Base-by-base conservation (phyloP, 2,329 filamentous ascomycete genomes). In the Bipolaris victoriae region DNA sequence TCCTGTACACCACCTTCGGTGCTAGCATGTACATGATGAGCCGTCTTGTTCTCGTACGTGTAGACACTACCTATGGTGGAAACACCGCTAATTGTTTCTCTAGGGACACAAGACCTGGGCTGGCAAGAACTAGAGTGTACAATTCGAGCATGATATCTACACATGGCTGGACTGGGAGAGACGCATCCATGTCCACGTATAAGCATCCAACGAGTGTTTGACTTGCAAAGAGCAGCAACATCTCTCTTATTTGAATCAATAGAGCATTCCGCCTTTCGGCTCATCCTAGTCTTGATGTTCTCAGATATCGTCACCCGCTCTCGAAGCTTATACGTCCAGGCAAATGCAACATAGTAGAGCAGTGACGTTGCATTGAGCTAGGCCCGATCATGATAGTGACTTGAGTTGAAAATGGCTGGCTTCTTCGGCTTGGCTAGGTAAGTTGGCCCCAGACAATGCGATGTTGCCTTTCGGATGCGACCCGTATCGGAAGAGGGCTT, bases 71-170 rank as follows among this genome's bases (percentile, higher is more conserved):
- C 10, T n/a, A 44, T 15, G n/a, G n/a, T 10, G 13, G 9, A 37
- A 22, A 3, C 22, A n/a, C 9, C 35, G 15, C 47, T 53, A 35
- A 64, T 60, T 37, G 58, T 47, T 10, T 13, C 49, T 15, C 1
- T 48, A 79, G 62, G 90, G 90, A 72, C 86, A 93, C 84, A 93
- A 92, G 85, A 91, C 88, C 61, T 92, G 88, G 87, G 90, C 68
- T 43, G 69, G 73, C 62, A 75, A 77, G 69, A 72, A 73, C 65
- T 76, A 76, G 61, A 50, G 13, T 31, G 35, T 48, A 20, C 43
- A 47, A 7, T 13, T 57, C 47, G 20, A 52, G 49, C 29, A 52
- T 52, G 47, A 52, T 48, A 57, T 43, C 22, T 45, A 43, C 37
- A 40, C 55, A 18, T 52, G 56, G 55, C 50, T 51, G 54, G 50